phyloP scores from a whole-genome alignment of 169 alveolate species.

The Plasmodium gaboni region DNA sequence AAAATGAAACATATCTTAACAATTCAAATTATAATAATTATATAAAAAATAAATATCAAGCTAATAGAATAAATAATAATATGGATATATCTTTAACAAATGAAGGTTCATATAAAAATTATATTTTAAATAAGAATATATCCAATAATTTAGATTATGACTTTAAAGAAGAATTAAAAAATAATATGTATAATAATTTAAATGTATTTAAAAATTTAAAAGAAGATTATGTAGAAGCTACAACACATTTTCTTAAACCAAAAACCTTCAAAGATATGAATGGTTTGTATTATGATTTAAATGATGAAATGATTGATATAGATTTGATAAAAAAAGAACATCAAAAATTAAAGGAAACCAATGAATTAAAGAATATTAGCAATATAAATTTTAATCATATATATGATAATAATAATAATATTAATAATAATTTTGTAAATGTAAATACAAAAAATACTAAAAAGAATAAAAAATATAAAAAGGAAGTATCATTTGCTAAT shows the following conservation, averaged over 20 bases:
- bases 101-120: conserved; percentile 3
- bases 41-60: neutral
- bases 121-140: conserved; percentile 9
- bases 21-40: neutral
- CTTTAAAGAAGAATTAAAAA: conserved; percentile 60
- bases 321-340: conserved; percentile 58
- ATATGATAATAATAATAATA: neutral
- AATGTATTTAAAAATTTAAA: conserved; percentile 35
- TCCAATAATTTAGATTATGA: conserved; percentile 25
- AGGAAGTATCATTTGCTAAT: neutral
- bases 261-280: conserved; percentile 56
- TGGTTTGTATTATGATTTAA: conserved; percentile 42
- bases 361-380: neutral
- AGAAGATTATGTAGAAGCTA: conserved; percentile 39
- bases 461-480: neutral
- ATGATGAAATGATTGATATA: conserved; percentile 54
- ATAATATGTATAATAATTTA: conserved; percentile 63
- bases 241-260: conserved; percentile 65
- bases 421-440: neutral
- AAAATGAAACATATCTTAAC: conserved; percentile 1
- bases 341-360: conserved; percentile 22
- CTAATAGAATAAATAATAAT: neutral
- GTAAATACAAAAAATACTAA: conserved; percentile 6
- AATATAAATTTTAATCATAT: conserved; percentile 1
- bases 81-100: neutral